Conservation (phyloP, 2,329 filamentous ascomycete genomes). For the Lasiodiplodia theobromae region DNA sequence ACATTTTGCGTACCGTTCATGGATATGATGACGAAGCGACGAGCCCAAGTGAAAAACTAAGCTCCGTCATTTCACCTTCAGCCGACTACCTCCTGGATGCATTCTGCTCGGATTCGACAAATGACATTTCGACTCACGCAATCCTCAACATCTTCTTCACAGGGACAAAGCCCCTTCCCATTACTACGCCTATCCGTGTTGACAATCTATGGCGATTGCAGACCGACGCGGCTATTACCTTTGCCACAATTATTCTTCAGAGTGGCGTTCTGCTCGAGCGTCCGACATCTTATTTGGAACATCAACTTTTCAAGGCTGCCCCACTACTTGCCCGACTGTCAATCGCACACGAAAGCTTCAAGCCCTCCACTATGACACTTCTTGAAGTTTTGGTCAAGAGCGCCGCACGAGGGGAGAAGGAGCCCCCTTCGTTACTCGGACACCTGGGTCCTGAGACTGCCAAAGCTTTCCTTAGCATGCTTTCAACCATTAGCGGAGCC, state of each 20-base stretch:
- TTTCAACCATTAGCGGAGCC: conserved; percentile 79
- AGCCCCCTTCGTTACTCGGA: conserved; percentile 92
- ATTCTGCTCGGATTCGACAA: conserved; percentile 74
- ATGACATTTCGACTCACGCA: conserved; percentile 77
- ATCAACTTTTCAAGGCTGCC: conserved; percentile 80
- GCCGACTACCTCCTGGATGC: conserved; percentile 79
- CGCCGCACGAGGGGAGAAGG: conserved; percentile 66
- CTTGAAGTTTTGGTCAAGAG: conserved; percentile 76
- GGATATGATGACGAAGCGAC: conserved; percentile 71
- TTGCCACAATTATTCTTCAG: conserved; percentile 74
- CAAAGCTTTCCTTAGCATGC: conserved; percentile 80
- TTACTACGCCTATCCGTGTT: conserved; percentile 54
- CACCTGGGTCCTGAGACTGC: conserved; percentile 84
- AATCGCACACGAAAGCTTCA: conserved; percentile 71
- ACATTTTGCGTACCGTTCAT: conserved; percentile 74
- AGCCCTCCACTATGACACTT: conserved; percentile 69
- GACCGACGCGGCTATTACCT: conserved; percentile 67
- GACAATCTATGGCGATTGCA: conserved; percentile 62
- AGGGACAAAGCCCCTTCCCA: conserved; percentile 45
- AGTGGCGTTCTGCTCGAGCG: conserved; percentile 70
- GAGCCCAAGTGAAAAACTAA: conserved; percentile 57
- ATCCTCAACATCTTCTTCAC: conserved; percentile 74
- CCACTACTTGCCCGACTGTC: conserved; percentile 80
- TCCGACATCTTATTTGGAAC: conserved; percentile 72
- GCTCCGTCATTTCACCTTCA: conserved; percentile 71